Percentiles rank a stretch among this genome's conserved stretches.
phyloP scores from a whole-genome alignment of 805 yeast species.

The Ogataea nakhonphanomensis region DNA sequence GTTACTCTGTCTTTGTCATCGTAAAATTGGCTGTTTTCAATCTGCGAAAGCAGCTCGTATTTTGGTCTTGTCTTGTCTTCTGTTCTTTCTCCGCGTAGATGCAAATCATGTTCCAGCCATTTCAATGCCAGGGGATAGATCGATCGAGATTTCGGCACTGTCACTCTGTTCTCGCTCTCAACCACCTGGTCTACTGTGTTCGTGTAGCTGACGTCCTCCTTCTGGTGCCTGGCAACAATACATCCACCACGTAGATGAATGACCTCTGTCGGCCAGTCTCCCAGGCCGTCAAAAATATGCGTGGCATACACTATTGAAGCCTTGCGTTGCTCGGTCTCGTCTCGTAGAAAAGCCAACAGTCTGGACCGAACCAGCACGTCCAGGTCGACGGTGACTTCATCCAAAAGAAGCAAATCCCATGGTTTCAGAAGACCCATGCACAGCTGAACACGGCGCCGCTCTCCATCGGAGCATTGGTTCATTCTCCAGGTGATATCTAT shows the following conservation, averaged over 20 bases:
- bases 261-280: slow-evolving; percentile 83
- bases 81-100: slow-evolving; percentile 51
- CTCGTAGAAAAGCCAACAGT: slow-evolving; percentile 61
- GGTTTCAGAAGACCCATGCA: slow-evolving; percentile 92
- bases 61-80: slow-evolving; percentile 43
- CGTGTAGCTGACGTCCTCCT: slow-evolving; percentile 33
- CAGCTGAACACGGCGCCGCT: slow-evolving; percentile 88
- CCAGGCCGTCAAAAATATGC: slow-evolving; percentile 93
- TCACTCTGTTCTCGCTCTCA: slow-evolving; percentile 23
- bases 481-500: slow-evolving; percentile 88
- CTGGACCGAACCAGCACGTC: slow-evolving; percentile 87
- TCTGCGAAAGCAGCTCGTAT: slow-evolving; percentile 53
- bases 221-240: slow-evolving; percentile 37
- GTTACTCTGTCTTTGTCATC: slow-evolving; percentile 43
- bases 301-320: slow-evolving; percentile 90
- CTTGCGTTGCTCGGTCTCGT: slow-evolving; percentile 67
- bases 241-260: slow-evolving; percentile 74
- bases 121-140: slow-evolving; percentile 70
- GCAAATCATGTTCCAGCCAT: slow-evolving; percentile 59
- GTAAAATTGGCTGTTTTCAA: slow-evolving; percentile 40
- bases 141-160: slow-evolving; percentile 44
- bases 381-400: slow-evolving; percentile 94
- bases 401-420: slow-evolving; percentile 83
- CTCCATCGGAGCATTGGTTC: slow-evolving; percentile 92
- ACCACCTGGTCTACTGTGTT: slow-evolving; percentile 17